Evolutionary conservation across 768 basidiomycete genomes (phyloP).

Genomic region (Hypholoma sublateritium): DNA sequence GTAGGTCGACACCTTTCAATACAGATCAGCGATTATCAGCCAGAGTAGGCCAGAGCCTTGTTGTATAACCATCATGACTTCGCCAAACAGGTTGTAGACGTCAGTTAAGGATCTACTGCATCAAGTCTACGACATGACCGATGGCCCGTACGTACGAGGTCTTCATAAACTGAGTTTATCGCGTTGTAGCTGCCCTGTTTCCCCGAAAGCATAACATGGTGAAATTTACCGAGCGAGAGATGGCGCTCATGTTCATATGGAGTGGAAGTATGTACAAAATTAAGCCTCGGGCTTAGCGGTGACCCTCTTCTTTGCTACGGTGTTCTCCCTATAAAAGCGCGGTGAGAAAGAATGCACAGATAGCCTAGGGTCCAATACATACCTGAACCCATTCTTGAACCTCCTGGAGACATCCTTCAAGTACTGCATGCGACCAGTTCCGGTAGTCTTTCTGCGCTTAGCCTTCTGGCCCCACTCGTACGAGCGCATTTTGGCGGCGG

Average conservation of each 20-base stretch:
- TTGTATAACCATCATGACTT: too few relatives aligned
- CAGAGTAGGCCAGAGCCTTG: too few relatives aligned
- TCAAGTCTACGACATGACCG: too few relatives aligned
- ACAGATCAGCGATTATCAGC: too few relatives aligned
- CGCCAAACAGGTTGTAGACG: too few relatives aligned
- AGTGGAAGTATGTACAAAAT: conserved; percentile 14
- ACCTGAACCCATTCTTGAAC: conserved; percentile 99
- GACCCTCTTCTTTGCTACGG: conserved; percentile 82
- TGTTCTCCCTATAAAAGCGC: conserved; percentile 73
- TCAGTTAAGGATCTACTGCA: too few relatives aligned
- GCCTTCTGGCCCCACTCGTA: conserved; percentile 99
- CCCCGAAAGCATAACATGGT: conserved; percentile 19
- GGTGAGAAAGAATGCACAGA: background rate
- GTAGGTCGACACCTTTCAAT: too few relatives aligned
- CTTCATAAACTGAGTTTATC: too few relatives aligned
- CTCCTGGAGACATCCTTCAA: conserved; percentile 90
- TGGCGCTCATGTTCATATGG: conserved; percentile 14
- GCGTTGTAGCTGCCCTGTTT: background rate
- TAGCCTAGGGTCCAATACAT: conserved; percentile 14
- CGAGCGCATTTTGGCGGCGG: conserved; percentile 90
- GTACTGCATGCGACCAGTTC: conserved; percentile 94
- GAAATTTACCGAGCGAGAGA: conserved; percentile 14
- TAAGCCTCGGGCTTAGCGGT: conserved; percentile 52
- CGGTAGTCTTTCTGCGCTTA: conserved; percentile 99
- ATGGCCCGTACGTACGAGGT: too few relatives aligned